Evolutionary conservation across 345 rosid genomes (phyloP).

Genomic region (Arabis alpina): DNA sequence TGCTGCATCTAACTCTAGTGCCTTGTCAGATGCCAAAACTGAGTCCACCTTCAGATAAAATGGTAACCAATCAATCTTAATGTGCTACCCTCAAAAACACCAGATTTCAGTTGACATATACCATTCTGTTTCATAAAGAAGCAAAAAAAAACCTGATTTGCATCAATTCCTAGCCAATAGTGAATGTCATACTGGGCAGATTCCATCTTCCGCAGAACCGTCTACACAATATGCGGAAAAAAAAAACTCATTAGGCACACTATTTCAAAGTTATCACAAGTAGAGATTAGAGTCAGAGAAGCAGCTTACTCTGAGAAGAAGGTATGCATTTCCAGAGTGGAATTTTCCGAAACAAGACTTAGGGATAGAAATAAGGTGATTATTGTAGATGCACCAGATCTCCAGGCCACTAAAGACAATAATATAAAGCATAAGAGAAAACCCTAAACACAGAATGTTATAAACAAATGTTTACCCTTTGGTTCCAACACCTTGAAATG

Average conservation of each 20-base stretch:
- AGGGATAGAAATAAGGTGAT: constrained; percentile 55
- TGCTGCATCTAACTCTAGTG: constrained; percentile 76
- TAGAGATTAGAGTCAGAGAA: not conserved
- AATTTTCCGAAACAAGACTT: constrained; percentile 72
- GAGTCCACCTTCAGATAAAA: constrained; percentile 62
- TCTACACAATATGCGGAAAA: constrained; percentile 49
- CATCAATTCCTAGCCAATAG: constrained; percentile 82
- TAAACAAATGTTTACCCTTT: constrained; percentile 55
- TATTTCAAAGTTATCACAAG: not conserved
- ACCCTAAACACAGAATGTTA: not conserved
- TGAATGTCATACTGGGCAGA: constrained; percentile 68
- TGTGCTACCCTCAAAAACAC: too few relatives aligned
- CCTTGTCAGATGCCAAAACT: constrained; percentile 67
- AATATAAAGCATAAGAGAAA: constrained; percentile 27
- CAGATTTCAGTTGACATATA: too few relatives aligned
- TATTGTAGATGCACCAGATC: constrained; percentile 75
- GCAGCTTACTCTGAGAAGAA: constrained; percentile 64
- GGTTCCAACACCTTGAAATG: constrained; percentile 61
- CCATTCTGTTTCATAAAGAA: not conserved
- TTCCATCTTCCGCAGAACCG: constrained; percentile 56
- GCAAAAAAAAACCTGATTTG: constrained; percentile 51
- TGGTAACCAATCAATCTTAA: too few relatives aligned
- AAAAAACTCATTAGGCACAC: not conserved
- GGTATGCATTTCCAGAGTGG: constrained; percentile 68
- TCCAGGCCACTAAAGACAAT: constrained; percentile 62